Conservation (phyloP, 1,139 yeast species). For the Yamadazyma sp. region DNA sequence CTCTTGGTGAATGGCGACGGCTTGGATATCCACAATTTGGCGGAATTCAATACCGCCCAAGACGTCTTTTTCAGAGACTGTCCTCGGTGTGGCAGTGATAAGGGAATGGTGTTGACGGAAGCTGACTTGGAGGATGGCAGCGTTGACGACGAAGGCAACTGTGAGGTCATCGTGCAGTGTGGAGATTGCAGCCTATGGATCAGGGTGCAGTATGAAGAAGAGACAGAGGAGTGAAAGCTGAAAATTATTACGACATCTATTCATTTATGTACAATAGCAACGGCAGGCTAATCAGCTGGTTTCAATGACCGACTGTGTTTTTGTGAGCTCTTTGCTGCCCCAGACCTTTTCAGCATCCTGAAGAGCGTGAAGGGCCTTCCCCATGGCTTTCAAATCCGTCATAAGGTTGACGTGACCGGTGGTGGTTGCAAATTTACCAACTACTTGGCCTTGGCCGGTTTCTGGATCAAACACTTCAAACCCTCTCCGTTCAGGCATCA, state of each 20-base stretch:
- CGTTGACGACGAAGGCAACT: slow-evolving; percentile 54
- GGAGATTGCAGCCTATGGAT: slow-evolving; percentile 82
- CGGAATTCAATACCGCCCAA: slow-evolving; percentile 49
- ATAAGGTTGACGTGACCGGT: slow-evolving; percentile 79
- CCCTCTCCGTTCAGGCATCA: slow-evolving; percentile 75
- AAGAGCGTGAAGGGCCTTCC: slow-evolving; percentile 65
- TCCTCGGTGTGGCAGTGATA: slow-evolving; percentile 64
- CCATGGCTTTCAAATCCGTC: slow-evolving; percentile 73
- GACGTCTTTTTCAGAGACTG: slow-evolving; percentile 52
- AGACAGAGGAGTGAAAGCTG: not conserved
- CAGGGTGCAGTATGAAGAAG: slow-evolving; percentile 58
- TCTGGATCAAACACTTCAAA: slow-evolving; percentile 43
- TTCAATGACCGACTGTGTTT: not conserved
- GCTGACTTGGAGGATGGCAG: slow-evolving; percentile 56
- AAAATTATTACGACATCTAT: not conserved
- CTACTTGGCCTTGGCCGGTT: slow-evolving; percentile 49
- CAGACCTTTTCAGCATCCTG: slow-evolving; percentile 51
- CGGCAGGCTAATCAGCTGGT: too few species aligned
- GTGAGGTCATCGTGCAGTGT: slow-evolving; percentile 75
- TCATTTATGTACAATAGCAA: not conserved
- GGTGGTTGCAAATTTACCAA: slow-evolving; percentile 63
- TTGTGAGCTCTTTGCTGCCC: slow-evolving; percentile 13
- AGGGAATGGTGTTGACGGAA: slow-evolving; percentile 62
- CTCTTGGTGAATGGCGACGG: slow-evolving; percentile 61
- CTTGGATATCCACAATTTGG: slow-evolving; percentile 62